Evolutionary conservation across 1,139 yeast species (phyloP), one percentile per base, ranked within the genome.

Genomic region (Neolecta irregularis): DNA sequence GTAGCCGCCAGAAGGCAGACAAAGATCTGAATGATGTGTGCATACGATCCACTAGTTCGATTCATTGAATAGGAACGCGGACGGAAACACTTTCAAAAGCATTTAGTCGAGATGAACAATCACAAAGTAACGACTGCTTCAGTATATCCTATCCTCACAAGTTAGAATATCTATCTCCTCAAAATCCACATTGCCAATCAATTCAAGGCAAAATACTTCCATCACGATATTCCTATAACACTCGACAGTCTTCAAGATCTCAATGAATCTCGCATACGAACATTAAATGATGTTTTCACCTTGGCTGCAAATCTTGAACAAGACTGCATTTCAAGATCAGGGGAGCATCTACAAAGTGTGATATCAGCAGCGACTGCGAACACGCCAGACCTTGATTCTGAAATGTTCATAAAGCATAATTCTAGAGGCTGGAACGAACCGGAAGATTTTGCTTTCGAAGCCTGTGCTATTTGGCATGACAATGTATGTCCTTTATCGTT

Each of bases 381-480:
- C 54, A 58, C 67, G 34, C 92, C 93, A 1, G 60, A 60, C 31
- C 60, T 83, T 38, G 95, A 83, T 55, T 68, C 85, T 1, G 76
- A 81, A 24, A 88, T 91, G 96, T 91, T 74, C 56, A 72, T 83
- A 39, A 83, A 83, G 51, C 99, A 91, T 56, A 91, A 91, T 51
- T 41, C 60, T 17, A 66, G 65, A 24, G 61, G 59, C 16, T 88
- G 95, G 95, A 62, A 64, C 33, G 96, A 83, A 48, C 98, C 96
- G 0, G 61, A 61, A 4, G 96, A 88, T 55, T 80, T 76, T 51
- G 67, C 70, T 46, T 91, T 76, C 50, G 69, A 80, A 45, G 95
- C 96, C 1, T 74, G 93, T 26, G 74, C 85, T 23, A 77, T 91
- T 34, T 91, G 98, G 98, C 96, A 85, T 55, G 98, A 88, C 50